A percentile compares a stretch with the other conserved stretches of the same genome.
Evolutionary conservation across 257 asterid species (phyloP).

Genomic region (Salvia rosmarinus): DNA sequence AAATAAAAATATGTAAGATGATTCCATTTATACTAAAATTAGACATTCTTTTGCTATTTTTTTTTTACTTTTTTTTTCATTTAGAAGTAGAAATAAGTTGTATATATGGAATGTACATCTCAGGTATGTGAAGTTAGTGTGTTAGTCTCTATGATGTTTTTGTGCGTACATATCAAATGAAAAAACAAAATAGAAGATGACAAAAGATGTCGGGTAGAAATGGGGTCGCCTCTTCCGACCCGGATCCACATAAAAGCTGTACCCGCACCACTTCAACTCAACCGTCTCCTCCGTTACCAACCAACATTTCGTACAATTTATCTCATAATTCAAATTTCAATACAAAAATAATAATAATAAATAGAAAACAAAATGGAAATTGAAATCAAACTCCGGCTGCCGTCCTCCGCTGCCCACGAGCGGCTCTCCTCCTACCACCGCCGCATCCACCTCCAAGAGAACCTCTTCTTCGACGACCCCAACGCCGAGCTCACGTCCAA

Average conservation of each 20-base stretch:
- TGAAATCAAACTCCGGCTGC: conserved; percentile 84
- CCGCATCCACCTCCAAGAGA: conserved; percentile 74
- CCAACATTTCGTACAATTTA: conserved; percentile 18
- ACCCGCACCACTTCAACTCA: background rate
- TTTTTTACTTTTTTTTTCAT: no score
- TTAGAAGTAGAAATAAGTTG: no score
- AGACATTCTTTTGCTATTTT: no score
- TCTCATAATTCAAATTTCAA: conserved; percentile 21
- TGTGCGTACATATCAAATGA: no score
- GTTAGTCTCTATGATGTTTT: no score
- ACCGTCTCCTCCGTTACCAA: conserved; percentile 9
- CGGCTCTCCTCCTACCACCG: conserved; percentile 65
- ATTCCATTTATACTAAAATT: no score
- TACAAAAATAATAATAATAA: background rate
- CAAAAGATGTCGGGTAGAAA: no score
- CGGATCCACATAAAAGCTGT: background rate
- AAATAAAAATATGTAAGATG: no score
- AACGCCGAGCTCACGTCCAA: conserved; percentile 67
- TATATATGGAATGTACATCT: no score
- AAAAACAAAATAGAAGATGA: no score
- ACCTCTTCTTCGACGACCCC: conserved; percentile 83
- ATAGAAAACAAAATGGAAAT: conserved; percentile 57
- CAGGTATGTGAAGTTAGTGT: no score
- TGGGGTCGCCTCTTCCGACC: background rate
- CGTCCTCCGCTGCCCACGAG: conserved; percentile 63